phyloP scores from a whole-genome alignment of 306 rosid species.

The Fagus sylvatica region DNA sequence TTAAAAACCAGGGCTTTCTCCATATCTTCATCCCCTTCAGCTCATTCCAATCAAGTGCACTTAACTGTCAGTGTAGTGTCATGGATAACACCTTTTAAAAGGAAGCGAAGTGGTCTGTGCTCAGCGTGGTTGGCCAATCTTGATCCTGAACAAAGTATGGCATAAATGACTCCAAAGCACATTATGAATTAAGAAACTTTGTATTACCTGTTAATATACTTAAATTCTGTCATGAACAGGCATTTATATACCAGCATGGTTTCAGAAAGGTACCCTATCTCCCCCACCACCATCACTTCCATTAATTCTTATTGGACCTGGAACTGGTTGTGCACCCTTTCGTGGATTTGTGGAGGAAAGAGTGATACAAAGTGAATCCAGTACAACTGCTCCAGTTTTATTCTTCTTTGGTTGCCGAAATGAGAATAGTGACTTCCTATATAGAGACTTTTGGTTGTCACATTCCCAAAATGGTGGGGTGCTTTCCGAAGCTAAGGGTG shows the following conservation, averaged over 20 bases:
- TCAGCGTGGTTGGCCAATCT: conserved; percentile 82
- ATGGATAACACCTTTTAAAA: conserved; percentile 85
- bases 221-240: conserved; percentile 43
- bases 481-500: conserved; percentile 77
- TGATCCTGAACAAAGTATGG: conserved; percentile 64
- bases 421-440: conserved; percentile 67
- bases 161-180: neutral
- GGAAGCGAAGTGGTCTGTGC: conserved; percentile 73
- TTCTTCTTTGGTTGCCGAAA: conserved; percentile 89
- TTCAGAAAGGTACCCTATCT: conserved; percentile 79
- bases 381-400: conserved; percentile 62
- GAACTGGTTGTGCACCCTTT: conserved; percentile 95
- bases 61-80: conserved; percentile 77
- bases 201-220: conserved; percentile 9
- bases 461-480: conserved; percentile 59
- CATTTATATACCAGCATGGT: conserved; percentile 63
- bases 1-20: conserved; percentile 84
- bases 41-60: conserved; percentile 77
- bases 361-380: conserved; percentile 51
- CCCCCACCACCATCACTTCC: conserved; percentile 79
- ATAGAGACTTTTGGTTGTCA: conserved; percentile 72
- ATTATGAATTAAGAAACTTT: neutral
- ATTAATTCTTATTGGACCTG: conserved; percentile 86
- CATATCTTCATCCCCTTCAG: conserved; percentile 72
- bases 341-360: conserved; percentile 87